These are phyloP conservation scores for Solanum pinnatisectum DNA, from an alignment of 257 asterid species.

Conservation along the genomic window DNA sequence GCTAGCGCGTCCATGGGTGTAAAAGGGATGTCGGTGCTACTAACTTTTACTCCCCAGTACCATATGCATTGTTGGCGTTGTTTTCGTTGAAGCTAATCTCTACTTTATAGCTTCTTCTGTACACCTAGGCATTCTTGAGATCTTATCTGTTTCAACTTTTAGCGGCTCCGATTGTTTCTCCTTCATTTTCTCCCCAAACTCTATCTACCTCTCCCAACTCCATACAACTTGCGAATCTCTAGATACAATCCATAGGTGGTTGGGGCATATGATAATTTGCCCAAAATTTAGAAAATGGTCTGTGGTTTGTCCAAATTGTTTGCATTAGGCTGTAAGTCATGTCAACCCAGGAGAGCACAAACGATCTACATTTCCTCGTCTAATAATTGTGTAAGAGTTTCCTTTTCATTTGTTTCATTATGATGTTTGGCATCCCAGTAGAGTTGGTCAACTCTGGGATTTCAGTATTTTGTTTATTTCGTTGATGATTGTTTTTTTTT, in stretches of 20 bases:
- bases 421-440: background rate
- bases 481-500: background rate
- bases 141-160: background rate
- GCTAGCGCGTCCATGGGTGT: background rate
- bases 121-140: background rate
- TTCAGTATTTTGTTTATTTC: background rate
- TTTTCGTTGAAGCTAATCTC: background rate
- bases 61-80: background rate
- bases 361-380: background rate
- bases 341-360: background rate
- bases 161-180: background rate
- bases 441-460: background rate
- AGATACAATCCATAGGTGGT: background rate
- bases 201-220: background rate
- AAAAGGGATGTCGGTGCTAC: background rate
- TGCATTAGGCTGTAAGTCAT: background rate
- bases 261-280: background rate
- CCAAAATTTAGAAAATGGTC: background rate
- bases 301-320: background rate
- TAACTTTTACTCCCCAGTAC: background rate
- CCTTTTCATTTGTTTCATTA: background rate
- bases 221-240: background rate
- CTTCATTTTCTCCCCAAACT: background rate
- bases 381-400: background rate
- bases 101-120: background rate